Conservation (phyloP, 2,329 filamentous ascomycete genomes). For the Aureobasidium uvarum region DNA sequence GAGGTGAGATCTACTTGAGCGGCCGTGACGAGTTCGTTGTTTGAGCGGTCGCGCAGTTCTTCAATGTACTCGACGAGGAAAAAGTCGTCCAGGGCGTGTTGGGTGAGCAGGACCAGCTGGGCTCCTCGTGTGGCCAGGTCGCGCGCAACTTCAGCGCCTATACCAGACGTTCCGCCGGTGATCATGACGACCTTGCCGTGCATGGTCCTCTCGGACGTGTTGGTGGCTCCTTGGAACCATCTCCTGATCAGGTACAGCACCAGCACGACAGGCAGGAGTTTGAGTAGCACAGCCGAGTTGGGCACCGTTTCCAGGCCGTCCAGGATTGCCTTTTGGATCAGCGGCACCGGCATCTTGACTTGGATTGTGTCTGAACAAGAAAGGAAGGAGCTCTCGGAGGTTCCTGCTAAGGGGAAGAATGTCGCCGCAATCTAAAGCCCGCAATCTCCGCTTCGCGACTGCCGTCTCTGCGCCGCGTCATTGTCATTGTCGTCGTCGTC, state of each 20-base stretch:
- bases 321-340: constrained; percentile 54
- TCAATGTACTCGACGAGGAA: constrained; percentile 93
- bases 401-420: neutral
- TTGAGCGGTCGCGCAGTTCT: constrained; percentile 72
- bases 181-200: constrained; percentile 92
- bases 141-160: constrained; percentile 74
- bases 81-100: constrained; percentile 73
- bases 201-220: constrained; percentile 76
- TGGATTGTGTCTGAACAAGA: neutral
- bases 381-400: neutral
- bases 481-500: neutral
- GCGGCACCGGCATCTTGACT: constrained; percentile 58
- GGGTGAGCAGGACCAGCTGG: constrained; percentile 86
- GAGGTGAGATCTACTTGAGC: constrained; percentile 89
- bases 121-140: constrained; percentile 78
- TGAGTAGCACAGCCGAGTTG: constrained; percentile 43
- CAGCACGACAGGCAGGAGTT: constrained; percentile 52
- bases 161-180: constrained; percentile 89
- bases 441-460: neutral
- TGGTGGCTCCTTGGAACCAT: constrained; percentile 73
- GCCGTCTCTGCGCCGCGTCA: constrained; percentile 5
- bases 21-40: constrained; percentile 87
- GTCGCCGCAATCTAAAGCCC: constrained; percentile 12
- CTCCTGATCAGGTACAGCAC: constrained; percentile 63
- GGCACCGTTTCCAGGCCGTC: constrained; percentile 55